Evolutionary conservation across 208 protist species (phyloP).

Genomic region (Trichomonas tenax): DNA sequence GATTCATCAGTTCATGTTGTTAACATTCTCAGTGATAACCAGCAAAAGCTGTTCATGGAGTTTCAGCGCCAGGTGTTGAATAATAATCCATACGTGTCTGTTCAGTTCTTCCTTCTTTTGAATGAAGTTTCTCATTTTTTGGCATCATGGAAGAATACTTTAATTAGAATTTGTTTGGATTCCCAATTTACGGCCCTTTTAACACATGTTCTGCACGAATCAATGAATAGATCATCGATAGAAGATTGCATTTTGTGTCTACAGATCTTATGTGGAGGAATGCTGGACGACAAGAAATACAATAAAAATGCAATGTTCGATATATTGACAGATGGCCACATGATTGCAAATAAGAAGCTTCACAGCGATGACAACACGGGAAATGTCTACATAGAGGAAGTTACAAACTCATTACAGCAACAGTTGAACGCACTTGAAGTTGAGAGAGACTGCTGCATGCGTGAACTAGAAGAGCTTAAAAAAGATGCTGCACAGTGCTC

Average conservation of each 20-base stretch:
- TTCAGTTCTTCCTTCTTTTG: not conserved
- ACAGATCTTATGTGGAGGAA: not conserved
- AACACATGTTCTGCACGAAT: not conserved
- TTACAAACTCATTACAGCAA: not conserved
- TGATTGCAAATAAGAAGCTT: not conserved
- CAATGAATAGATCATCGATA: not conserved
- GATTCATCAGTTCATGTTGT: not conserved
- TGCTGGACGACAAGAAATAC: not conserved
- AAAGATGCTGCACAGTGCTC: not conserved
- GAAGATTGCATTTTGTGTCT: not conserved
- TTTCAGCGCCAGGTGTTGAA: not conserved
- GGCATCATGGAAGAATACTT: not conserved
- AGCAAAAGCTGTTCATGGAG: not conserved
- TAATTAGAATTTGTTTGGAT: not conserved
- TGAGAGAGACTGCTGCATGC: not conserved
- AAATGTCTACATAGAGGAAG: not conserved
- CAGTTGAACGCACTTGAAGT: not conserved
- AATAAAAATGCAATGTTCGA: not conserved
- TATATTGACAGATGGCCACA: not conserved
- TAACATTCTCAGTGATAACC: not conserved
- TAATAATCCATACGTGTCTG: not conserved
- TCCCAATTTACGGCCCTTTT: not conserved
- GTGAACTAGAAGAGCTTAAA: not conserved
- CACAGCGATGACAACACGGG: not conserved
- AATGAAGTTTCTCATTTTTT: not conserved